Evolutionary conservation across 2,329 filamentous ascomycete genomes (phyloP), one percentile per base, ranked within the genome.

Genomic region (Cytospora chrysosperma): DNA sequence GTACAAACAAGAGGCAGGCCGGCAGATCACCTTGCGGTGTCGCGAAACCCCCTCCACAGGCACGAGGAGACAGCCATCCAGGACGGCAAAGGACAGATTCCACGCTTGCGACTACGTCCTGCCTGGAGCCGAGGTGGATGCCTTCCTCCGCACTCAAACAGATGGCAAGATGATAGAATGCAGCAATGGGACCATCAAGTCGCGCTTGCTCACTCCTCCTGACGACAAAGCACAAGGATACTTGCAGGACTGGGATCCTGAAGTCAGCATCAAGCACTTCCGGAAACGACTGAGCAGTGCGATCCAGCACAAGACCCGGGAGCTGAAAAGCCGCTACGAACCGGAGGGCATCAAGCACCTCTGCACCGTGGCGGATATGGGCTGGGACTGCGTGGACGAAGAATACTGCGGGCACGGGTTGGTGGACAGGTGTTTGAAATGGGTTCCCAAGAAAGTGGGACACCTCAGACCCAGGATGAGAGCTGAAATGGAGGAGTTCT

Each of bases 331-430:
- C 4, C 49, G 21, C 12, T 27, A 58, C 21, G 26, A 53, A 13
- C 15, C 9, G 12, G 30, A 43, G 9, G 60, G 60, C 54, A n/a
- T 58, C n/a, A 47, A 54, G 55, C 60, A 62, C 49, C 50, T 24
- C 13, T 62, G 60, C 60, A 51, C 55, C 24, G 27, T 47, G 15
- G 55, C 24, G 30, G 34, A 19, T 8, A 19, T 32, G 24, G 49
- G 15, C 19, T 62, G 60, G 60, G 32, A 32, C 30, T 62, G 60
- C 32, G 43, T 62, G 24, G 60, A 62, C 19, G 49, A 53, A 49
- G 47, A 58, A 37, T 58, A 59, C 60, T 62, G 60, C 49, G 54
- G 60, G 19, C 60, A 62, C 54, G 60, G 60, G 34, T 43, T 62
- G n/a, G 30, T 62, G 13, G 60, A 59, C 15, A 54, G 27, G n/a